Base-by-base conservation (phyloP, 1,284 basidiomycete species). In the Sanghuangporus weigelae region DNA sequence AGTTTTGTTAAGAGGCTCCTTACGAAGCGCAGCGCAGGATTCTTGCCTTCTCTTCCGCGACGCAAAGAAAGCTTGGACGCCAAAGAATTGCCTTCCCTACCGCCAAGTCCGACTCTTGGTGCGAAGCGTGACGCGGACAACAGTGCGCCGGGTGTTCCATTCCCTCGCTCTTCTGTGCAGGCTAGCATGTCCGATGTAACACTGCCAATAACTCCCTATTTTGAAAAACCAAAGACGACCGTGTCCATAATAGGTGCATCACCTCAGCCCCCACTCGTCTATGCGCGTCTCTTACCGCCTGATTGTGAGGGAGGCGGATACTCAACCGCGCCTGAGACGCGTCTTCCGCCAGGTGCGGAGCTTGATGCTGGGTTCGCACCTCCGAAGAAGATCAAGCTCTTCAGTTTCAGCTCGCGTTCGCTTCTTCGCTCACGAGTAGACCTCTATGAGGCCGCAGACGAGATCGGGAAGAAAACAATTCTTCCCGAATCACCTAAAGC, bases 401-500 rank as follows among this genome's bases (percentile, higher is more conserved):
- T 65, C 48, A 62, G 64, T 39, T 65, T 65, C 50, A 58, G 50
- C 38, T 65, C 64, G 14, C 54, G 60, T 14, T 62, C 64, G n/a
- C 16, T 60, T 8, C 44, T 60, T 19, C 49, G 58, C 19, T 46
- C 59, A 7, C 38, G 36, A 23, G 63, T 64, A 14, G 58, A 64
- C 21, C 35, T 60, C 16, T 60, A 23, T 55, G 63, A 64, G 12
- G 16, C 36, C 23, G 44, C 19, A 21, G 56, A 57, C 23, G 56
- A 60, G 40, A 54, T 10, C n/a, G 35, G 36, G 14, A 54, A 35
- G 19, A 54, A 54, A 19, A 31, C 23, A 16, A 7, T 21, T 39
- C 35, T 35, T 16, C 21, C 40, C 7, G 38, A 49, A 31, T 3
- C n/a, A 50, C 16, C 55, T 5, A 35, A 31, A 31, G 42, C 31